These are phyloP conservation scores for Cadophora sp. DNA, from an alignment of 2,329 filamentous ascomycete genomes.

Conservation along the genomic window DNA sequence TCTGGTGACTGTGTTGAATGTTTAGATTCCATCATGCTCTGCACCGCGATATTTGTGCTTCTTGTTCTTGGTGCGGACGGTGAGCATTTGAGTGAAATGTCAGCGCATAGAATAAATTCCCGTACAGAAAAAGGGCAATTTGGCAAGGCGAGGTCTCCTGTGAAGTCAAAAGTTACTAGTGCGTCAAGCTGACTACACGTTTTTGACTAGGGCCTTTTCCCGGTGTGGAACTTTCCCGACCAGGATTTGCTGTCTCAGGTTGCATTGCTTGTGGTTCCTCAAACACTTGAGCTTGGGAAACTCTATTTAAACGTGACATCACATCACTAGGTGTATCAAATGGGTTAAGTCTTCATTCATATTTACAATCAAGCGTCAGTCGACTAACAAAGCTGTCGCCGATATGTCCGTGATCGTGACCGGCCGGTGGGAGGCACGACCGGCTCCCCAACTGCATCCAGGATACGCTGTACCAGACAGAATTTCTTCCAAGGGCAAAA, in stretches of 20 bases:
- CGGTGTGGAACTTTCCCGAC: not conserved
- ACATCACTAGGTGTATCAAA: not conserved
- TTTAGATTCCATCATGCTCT: not conserved
- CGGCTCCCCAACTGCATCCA: not conserved
- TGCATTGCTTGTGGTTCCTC: conserved; percentile 1
- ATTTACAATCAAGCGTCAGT: not conserved
- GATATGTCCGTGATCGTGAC: too few relatives aligned
- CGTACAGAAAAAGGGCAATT: not conserved
- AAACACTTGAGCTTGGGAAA: not conserved
- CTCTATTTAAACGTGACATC: not conserved
- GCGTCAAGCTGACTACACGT: not conserved
- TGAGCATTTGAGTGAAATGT: too few relatives aligned
- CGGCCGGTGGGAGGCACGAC: not conserved
- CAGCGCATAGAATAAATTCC: not conserved
- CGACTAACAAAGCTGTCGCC: too few relatives aligned
- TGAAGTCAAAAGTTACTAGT: not conserved
- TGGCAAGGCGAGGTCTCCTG: not conserved
- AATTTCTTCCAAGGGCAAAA: not conserved
- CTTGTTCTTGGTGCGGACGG: not conserved
- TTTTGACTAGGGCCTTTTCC: not conserved
- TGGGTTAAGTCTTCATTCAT: not conserved
- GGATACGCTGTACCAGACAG: not conserved
- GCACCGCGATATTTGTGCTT: not conserved
- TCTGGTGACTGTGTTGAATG: not conserved
- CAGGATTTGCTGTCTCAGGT: not conserved